Evolutionary conservation across 192 early-diverging fungal species (phyloP).

Genomic region (Coemansia sp.): DNA sequence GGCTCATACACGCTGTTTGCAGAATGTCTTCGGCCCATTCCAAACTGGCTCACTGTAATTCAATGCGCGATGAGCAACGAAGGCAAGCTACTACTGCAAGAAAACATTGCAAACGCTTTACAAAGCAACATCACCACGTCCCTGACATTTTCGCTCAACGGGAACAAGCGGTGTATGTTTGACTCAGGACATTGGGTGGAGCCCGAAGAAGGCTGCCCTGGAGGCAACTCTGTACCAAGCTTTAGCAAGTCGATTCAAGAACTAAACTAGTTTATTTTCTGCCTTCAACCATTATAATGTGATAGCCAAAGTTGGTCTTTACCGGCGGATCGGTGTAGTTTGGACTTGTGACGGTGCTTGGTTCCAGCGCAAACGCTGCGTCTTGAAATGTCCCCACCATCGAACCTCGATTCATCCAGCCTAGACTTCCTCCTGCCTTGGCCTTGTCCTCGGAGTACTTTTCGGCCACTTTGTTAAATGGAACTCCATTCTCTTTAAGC

Average conservation of each 20-base stretch:
- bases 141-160: slow-evolving; percentile 43
- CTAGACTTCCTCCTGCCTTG: slow-evolving; percentile 73
- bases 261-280: slow-evolving; percentile 39
- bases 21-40: slow-evolving; percentile 23
- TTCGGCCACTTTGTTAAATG: slow-evolving; percentile 70
- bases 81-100: slow-evolving; percentile 26
- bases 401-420: slow-evolving; percentile 71
- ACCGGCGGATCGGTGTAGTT: slow-evolving; percentile 70
- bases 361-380: slow-evolving; percentile 71
- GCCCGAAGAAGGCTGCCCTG: slow-evolving; percentile 41
- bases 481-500: slow-evolving; percentile 54
- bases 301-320: slow-evolving; percentile 75
- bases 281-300: slow-evolving; percentile 82
- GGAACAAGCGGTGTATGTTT: slow-evolving; percentile 30
- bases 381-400: slow-evolving; percentile 78
- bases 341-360: slow-evolving; percentile 63
- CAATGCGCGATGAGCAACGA: slow-evolving; percentile 32
- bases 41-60: slow-evolving; percentile 14
- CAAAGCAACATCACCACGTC: slow-evolving; percentile 19
- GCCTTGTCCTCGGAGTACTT: slow-evolving; percentile 82
- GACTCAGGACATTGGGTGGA: slow-evolving; percentile 42
- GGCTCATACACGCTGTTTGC: slow-evolving; percentile 32
- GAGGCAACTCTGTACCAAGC: slow-evolving; percentile 27
- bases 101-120: slow-evolving; percentile 13
- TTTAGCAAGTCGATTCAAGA: slow-evolving; percentile 29